Evolutionary conservation across 345 rosid species (phyloP).

Genomic region (Arabidopsis suecica): DNA sequence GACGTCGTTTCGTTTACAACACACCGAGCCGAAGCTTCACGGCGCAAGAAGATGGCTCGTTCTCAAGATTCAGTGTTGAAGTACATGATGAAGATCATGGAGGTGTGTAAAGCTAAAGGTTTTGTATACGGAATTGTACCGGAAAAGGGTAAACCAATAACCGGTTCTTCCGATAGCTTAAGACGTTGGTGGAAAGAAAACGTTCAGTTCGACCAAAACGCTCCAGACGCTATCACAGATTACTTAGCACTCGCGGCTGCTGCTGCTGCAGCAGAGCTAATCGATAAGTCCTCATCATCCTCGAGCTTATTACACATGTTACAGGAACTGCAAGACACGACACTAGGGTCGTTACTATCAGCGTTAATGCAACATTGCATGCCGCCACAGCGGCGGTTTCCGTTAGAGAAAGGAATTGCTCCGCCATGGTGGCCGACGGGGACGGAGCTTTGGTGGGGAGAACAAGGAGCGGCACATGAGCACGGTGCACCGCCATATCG

Average conservation of each 20-base stretch:
- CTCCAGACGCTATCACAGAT: constrained; percentile 52
- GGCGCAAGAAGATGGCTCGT: constrained; percentile 49
- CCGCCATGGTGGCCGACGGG: constrained; percentile 87
- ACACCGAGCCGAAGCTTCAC: constrained; percentile 45
- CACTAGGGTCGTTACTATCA: constrained; percentile 67
- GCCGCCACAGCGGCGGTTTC: constrained; percentile 69
- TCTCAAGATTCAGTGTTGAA: constrained; percentile 72
- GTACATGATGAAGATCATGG: constrained; percentile 81
- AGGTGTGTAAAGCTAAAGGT: constrained; percentile 63
- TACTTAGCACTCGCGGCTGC: constrained; percentile 43
- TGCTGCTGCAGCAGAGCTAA: constrained; percentile 20
- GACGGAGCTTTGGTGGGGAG: constrained; percentile 67
- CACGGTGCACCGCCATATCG: constrained; percentile 66
- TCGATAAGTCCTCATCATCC: constrained; percentile 20
- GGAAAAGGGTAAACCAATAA: constrained; percentile 65
- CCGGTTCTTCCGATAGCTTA: constrained; percentile 69
- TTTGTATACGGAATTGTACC: constrained; percentile 77
- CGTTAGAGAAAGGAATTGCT: constrained; percentile 56
- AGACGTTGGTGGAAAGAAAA: constrained; percentile 75
- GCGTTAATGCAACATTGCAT: constrained; percentile 69
- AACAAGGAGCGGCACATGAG: constrained; percentile 59
- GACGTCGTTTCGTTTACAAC: constrained; percentile 47
- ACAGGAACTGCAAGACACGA: constrained; percentile 64
- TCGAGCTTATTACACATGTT: constrained; percentile 53
- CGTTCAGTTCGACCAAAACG: constrained; percentile 55